Evolutionary conservation across 192 early-diverging fungal species (phyloP), one percentile per base, ranked within the genome.

Genomic region (Coemansia sp.): DNA sequence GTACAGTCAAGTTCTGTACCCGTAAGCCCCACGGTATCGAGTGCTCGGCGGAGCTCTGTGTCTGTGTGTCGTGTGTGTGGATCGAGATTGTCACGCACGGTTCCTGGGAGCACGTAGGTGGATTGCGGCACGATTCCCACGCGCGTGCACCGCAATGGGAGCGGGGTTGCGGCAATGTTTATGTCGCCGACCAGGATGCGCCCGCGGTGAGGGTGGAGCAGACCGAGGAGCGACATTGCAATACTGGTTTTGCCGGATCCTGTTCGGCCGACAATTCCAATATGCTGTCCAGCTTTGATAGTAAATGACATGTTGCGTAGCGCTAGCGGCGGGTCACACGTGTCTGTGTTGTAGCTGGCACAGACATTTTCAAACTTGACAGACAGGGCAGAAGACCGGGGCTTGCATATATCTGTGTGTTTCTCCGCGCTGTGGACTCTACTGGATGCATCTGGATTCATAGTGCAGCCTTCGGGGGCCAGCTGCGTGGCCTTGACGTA

Each of bases 41-140:
- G 69, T 0, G 85, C 87, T 16, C 65, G 52, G 82, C 81, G 87
- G 14, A 95, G 82, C 53, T 90, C 87, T 16, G 75, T 81, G 60
- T 91, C 89, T 2, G 65, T 65, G 25, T 74, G 67, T 6, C 58
- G 48, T 49, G 75, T 62, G 59, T 89, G 86, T 4, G 95, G 95
- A 68, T 96, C 94, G 23, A 97, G 68, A 74, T 98, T 98, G 40
- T 81, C 87, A 24, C 91, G 86, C 25, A 96, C 83, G 0, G 92
- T 89, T 5, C 89, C 82, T 0, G 77, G 64, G 25, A 93, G 83
- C 16, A 91, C 50, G 3, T 84, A 83, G 3, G 93, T 84, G 14
- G 92, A 88, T 63, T 98, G 95, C 9, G 95, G 94, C 49, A 98
- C 97, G 29, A 98, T 88, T 5, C 88, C 82, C 59, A 98, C 76